Base-by-base conservation (phyloP, 1,139 yeast species). In the Debaryomyces sp. region DNA sequence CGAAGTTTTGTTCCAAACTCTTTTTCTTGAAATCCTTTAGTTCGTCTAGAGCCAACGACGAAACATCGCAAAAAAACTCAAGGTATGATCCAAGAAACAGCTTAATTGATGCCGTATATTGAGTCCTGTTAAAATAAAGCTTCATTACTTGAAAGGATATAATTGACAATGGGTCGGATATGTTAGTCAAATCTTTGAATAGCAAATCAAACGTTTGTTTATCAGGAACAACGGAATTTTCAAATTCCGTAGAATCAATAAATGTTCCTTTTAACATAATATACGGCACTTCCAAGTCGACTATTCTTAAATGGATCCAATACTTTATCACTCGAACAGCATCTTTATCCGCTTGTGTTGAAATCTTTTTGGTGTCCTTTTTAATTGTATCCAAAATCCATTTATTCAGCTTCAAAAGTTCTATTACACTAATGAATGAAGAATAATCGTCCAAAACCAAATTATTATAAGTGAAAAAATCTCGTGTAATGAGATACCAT, bases 361-460 rank as follows among this genome's bases (percentile, higher is more conserved):
- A 47, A 33, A 17, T 30, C n/a, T 23, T 12, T 13, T 8, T 34
- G 41, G 12, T 3, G 6, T 26, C 38, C 23, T 56, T 55, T 34
- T 58, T 60, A 32, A 67, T 54, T 10, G 60, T 44, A 9, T 57
- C 60, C 56, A 70, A 58, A 44, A 66, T 66, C 30, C 61, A 57
- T 26, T 61, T 61, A 45, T 66, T 67, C 50, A 67, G 58, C 6
- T 68, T 61, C 22, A 69, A 54, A 46, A 61, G 62, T 29, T 65
- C 60, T 22, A 71, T 55, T 43, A 70, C 57, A 47, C 58, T 65
- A 50, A 69, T 70, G 49, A 60, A 70, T 47, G 71, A 75, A 50
- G 66, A 58, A 51, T 66, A 68, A 49, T 61, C 63, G 23, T 69
- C 71, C 30, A 61, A 58, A 23, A 64, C 49, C 57, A 55, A 54